phyloP scores from a whole-genome alignment of 495 filamentous ascomycete species.

The Daldinia childiae region DNA sequence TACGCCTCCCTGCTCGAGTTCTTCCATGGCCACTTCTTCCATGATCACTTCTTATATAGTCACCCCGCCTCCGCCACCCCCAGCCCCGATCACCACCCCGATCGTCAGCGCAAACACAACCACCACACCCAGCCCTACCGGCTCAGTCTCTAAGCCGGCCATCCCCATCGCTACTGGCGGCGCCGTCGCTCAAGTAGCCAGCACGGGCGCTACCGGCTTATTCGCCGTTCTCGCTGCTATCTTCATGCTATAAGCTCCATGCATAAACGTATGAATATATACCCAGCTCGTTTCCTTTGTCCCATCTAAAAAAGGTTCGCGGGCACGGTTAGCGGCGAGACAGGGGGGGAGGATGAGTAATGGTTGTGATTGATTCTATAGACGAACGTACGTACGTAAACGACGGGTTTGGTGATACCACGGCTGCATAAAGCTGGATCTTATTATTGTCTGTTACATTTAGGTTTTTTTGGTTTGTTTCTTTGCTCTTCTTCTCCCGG shows the following conservation, averaged over 20 bases:
- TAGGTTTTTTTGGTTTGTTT: not conserved
- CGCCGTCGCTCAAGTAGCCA: conserved; percentile 38
- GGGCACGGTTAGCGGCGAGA: not conserved
- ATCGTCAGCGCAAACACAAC: conserved; percentile 32
- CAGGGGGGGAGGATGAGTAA: not conserved
- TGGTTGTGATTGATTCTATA: not conserved
- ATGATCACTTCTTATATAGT: not conserved
- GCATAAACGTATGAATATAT: not conserved
- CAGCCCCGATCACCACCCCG: not conserved
- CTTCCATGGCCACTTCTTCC: not conserved
- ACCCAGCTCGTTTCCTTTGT: conserved; percentile 5
- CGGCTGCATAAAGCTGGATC: not conserved
- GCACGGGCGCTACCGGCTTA: conserved; percentile 18
- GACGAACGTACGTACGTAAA: not conserved
- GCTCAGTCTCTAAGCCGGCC: conserved; percentile 25
- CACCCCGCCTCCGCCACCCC: not conserved
- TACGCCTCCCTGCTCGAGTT: not conserved
- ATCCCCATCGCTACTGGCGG: conserved; percentile 47
- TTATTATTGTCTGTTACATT: not conserved
- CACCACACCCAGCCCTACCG: conserved; percentile 24
- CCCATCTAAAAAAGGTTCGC: not conserved
- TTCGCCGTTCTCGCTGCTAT: conserved; percentile 28
- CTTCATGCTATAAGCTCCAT: conserved; percentile 9
- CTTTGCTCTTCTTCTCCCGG: not conserved
- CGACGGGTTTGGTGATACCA: not conserved